Evolutionary conservation across 371 early-diverging fungal species (phyloP).

Genomic region (Chytridium lagenaria): DNA sequence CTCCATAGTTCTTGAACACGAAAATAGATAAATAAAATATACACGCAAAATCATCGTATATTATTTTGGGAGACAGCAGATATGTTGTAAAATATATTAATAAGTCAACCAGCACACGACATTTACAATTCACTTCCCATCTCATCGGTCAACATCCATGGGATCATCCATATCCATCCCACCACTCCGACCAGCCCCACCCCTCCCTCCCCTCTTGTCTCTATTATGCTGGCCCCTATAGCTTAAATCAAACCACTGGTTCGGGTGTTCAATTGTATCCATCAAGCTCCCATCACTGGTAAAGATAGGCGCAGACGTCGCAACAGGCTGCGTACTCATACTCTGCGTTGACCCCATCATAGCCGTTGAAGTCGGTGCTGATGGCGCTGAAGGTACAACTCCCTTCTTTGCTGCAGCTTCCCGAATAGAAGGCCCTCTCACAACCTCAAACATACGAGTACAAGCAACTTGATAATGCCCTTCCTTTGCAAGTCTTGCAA

Average conservation of each 20-base stretch:
- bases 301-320: constrained; percentile 26
- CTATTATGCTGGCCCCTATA: too few relatives aligned
- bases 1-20: too few relatives aligned
- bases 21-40: too few relatives aligned
- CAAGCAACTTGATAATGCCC: constrained; percentile 95
- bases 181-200: too few relatives aligned
- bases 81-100: too few relatives aligned
- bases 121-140: background rate
- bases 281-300: constrained; percentile 44
- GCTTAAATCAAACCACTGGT: constrained; percentile 89
- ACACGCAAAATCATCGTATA: too few relatives aligned
- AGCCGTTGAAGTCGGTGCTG: too few relatives aligned
- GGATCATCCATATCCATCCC: background rate
- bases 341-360: too few relatives aligned
- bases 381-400: constrained; percentile 24
- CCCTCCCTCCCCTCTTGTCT: too few relatives aligned
- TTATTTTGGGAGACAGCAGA: too few relatives aligned
- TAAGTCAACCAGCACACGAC: too few relatives aligned
- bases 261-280: constrained; percentile 88
- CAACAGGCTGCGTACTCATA: constrained; percentile 33
- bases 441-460: constrained; percentile 83
- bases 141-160: constrained; percentile 38
- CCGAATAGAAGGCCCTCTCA: constrained; percentile 39
- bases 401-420: constrained; percentile 12
- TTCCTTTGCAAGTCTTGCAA: constrained; percentile 68